These are phyloP conservation scores for Megacollybia platyphylla DNA, from an alignment of 1,284 basidiomycete species.

Conservation along the genomic window DNA sequence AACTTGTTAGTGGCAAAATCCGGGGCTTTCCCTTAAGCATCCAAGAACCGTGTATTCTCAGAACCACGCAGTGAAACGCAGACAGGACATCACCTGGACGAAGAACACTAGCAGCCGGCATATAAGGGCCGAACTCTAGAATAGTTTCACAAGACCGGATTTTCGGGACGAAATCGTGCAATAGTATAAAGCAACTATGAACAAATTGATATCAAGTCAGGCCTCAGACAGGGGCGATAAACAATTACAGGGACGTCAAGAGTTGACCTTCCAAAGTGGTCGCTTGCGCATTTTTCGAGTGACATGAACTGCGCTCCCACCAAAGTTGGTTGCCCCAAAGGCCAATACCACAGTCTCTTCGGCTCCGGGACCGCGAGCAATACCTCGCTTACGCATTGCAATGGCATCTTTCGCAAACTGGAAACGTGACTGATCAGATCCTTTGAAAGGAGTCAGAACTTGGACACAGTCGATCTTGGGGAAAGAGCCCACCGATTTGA, in stretches of 20 bases:
- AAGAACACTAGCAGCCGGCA: constrained; percentile 3
- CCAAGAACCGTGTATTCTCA: constrained; percentile 10
- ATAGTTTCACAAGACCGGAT: too few relatives aligned
- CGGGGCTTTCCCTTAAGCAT: constrained; percentile 20
- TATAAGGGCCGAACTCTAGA: not conserved
- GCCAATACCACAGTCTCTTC: constrained; percentile 82
- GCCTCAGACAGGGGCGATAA: constrained; percentile 1
- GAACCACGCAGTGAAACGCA: too few relatives aligned
- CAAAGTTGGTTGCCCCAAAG: constrained; percentile 58
- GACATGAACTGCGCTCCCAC: constrained; percentile 70
- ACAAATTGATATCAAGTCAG: constrained; percentile 1
- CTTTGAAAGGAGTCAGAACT: constrained; percentile 19
- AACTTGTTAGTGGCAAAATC: constrained; percentile 18
- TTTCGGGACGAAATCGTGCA: constrained; percentile 1
- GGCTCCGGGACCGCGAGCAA: constrained; percentile 45
- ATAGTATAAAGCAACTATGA: constrained; percentile 1
- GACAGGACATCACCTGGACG: constrained; percentile 6
- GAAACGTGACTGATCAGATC: constrained; percentile 75
- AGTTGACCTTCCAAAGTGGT: constrained; percentile 79
- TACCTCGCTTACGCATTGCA: constrained; percentile 61
- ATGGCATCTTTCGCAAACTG: constrained; percentile 84
- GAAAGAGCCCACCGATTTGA: constrained; percentile 48
- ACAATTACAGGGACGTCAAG: constrained; percentile 22
- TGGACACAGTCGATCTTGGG: constrained; percentile 7
- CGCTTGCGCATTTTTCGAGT: constrained; percentile 76